Conservation (phyloP, 345 rosid species). For the Euclidium syriacum region DNA sequence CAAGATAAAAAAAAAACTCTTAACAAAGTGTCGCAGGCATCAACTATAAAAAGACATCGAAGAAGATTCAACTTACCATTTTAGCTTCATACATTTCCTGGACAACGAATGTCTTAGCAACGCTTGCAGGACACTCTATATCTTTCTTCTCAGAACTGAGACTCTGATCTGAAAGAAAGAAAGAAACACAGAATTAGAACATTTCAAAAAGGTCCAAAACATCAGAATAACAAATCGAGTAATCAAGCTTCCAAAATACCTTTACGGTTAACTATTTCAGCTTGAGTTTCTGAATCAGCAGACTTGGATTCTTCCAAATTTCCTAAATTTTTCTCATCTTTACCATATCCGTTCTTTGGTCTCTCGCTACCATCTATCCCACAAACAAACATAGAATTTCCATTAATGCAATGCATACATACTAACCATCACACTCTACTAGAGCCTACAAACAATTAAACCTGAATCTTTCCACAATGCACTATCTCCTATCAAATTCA, state of each 20-base stretch:
- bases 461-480: not conserved
- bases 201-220: not conserved
- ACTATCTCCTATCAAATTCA: not conserved
- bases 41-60: not conserved
- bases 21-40: not conserved
- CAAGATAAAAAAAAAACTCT: constrained; percentile 3
- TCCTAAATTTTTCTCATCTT: constrained; percentile 31
- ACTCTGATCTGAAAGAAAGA: constrained; percentile 41
- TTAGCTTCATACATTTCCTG: constrained; percentile 67
- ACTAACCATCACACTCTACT: not conserved
- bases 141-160: constrained; percentile 34
- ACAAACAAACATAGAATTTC: constrained; percentile 14
- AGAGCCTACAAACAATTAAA: not conserved
- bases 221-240: not conserved
- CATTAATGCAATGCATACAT: not conserved
- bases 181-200: not conserved
- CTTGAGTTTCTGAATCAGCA: constrained; percentile 30
- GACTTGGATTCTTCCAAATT: constrained; percentile 27
- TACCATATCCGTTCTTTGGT: constrained; percentile 32
- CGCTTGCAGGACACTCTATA: constrained; percentile 36
- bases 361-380: constrained; percentile 47
- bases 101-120: constrained; percentile 55
- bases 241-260: constrained; percentile 2
- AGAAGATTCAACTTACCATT: constrained; percentile 43
- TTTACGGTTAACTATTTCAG: constrained; percentile 32